Evolutionary conservation across 345 rosid species (phyloP), one percentile per base, ranked within the genome.

Genomic region (Lepidium aucheri): DNA sequence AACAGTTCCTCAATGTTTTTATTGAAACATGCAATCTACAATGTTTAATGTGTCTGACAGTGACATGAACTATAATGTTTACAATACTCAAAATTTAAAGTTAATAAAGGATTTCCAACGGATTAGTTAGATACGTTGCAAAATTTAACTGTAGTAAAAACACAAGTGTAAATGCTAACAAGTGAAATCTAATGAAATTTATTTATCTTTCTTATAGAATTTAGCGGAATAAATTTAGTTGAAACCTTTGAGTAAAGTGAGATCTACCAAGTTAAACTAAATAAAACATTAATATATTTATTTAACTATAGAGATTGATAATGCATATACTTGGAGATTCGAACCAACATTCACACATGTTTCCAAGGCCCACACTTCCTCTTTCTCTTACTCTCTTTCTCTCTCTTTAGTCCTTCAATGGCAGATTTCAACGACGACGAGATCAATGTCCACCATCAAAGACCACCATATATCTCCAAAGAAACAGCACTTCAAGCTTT

Each of bases 401-500:
- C 65, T 41, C 1, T 28, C 32, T 5, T 1, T 15, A 15, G 41
- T 58, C 15, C 52, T 55, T 56, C 32, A 72, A 91, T 87, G 98
- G 98, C 94, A 50, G 94, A 90, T 44, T 87, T 28, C 4, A 4
- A 80, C 60, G 89, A 86, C 12, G 54, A 76, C 18, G 84, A 75
- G 9, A 80, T 66, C 8, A 69, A 81, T 6, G 7, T 28, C 5
- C 32, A 28, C 32, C 84, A 82, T 24, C 76, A 68, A 2, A 79
- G 69, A 28, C 86, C 84, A 33, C 77, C 77, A 1, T 68, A 69
- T 26, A 82, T 86, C 75, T 88, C 97, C 0, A 90, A 82, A 72
- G 99, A 94, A 70, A 88, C 99, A 2, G 95, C 96, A 0, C 73
- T 94, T 5, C 96, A 94, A 72, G 97, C 97, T 3, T 61, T 94